Percentiles rank a stretch among this genome's conserved stretches.
Evolutionary conservation across 2,329 filamentous ascomycete species (phyloP).

Genomic region (Aspergillus sp.): DNA sequence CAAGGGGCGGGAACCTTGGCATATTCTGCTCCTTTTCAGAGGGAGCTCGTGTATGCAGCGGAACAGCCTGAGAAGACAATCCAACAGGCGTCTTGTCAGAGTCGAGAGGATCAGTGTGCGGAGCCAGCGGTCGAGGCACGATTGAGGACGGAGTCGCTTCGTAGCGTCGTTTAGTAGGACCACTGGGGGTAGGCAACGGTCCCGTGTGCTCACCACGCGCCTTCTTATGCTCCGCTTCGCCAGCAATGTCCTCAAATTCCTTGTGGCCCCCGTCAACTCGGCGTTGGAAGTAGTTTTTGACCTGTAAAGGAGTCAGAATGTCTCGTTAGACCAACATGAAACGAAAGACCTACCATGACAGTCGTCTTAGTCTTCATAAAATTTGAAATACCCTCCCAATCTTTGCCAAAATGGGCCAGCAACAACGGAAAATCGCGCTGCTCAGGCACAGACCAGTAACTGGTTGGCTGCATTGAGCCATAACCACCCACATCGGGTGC

Average conservation of each 20-base stretch:
- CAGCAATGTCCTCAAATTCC: constrained; percentile 38
- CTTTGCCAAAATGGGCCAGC: constrained; percentile 41
- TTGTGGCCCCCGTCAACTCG: constrained; percentile 38
- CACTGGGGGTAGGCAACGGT: constrained; percentile 37
- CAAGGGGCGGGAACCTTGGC: constrained; percentile 32
- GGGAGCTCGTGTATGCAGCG: constrained; percentile 25
- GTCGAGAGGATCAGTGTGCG: constrained; percentile 31
- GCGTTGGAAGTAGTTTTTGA: constrained; percentile 46
- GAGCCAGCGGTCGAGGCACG: constrained; percentile 36
- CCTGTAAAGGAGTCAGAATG: constrained; percentile 21
- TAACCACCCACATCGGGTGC: constrained; percentile 25
- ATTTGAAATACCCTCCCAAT: constrained; percentile 44
- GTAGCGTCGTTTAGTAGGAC: constrained; percentile 43
- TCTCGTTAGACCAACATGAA: neutral
- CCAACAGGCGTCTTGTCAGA: constrained; percentile 22
- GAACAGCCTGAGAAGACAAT: constrained; percentile 24
- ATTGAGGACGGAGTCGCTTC: constrained; percentile 39
- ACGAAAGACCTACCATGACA: constrained; percentile 39
- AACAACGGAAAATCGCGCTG: constrained; percentile 41
- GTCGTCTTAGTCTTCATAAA: constrained; percentile 48
- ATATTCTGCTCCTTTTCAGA: constrained; percentile 30
- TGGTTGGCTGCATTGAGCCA: constrained; percentile 39
- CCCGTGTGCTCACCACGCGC: constrained; percentile 39
- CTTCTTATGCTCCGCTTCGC: constrained; percentile 40
- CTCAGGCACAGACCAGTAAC: constrained; percentile 49